A percentile compares a stretch with the other conserved stretches of the same genome.
These are phyloP conservation scores for Aspergillus sclerotiicarbonarius DNA, from an alignment of 495 filamentous ascomycete species.

Conservation along the genomic window DNA sequence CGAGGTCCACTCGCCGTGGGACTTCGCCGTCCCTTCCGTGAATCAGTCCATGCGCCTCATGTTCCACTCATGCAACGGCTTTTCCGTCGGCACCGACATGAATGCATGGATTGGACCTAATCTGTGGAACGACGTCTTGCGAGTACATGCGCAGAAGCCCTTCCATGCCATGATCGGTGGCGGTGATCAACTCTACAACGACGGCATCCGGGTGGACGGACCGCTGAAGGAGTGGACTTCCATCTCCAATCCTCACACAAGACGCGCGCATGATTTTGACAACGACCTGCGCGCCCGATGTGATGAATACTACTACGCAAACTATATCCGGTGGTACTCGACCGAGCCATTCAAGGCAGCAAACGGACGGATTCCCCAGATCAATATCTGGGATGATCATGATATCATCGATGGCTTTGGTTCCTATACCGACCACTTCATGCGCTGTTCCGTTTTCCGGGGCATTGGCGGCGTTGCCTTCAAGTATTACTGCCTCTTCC, in stretches of 20 bases:
- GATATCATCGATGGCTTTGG: conserved; percentile 92
- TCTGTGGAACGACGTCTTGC: conserved; percentile 88
- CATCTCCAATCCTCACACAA: conserved; percentile 78
- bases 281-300: conserved; percentile 71
- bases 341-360: conserved; percentile 78
- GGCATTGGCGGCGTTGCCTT: conserved; percentile 84
- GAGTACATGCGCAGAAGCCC: conserved; percentile 63
- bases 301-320: conserved; percentile 86
- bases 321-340: conserved; percentile 85
- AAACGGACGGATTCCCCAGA: conserved; percentile 83
- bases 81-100: conserved; percentile 89
- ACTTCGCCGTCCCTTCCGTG: conserved; percentile 73
- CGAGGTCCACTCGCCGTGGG: conserved; percentile 39
- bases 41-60: conserved; percentile 90
- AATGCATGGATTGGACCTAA: conserved; percentile 77
- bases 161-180: conserved; percentile 97
- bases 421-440: conserved; percentile 89
- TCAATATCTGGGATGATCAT: conserved; percentile 97
- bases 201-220: conserved; percentile 78
- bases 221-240: conserved; percentile 78
- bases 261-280: conserved; percentile 72
- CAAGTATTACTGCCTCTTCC: conserved; percentile 93
- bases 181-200: conserved; percentile 95
- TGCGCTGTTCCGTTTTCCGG: conserved; percentile 86
- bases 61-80: conserved; percentile 96